Evolutionary conservation across 495 filamentous ascomycete genomes (phyloP), one percentile per base, ranked within the genome.

Genomic region (Niebla homalea): DNA sequence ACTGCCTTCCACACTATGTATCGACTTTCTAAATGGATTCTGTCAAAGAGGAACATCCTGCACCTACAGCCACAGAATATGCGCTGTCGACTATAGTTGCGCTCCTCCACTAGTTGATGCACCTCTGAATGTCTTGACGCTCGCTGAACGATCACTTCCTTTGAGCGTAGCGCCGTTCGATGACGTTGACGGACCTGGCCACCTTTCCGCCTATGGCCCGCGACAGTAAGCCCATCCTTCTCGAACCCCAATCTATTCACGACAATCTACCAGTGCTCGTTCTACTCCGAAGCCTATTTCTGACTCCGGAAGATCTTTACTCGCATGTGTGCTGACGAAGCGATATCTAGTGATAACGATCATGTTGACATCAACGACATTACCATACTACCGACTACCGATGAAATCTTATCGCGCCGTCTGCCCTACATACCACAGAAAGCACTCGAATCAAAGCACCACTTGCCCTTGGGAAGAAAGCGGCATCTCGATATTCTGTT

Each of bases 401-500:
- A 62, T 42, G 60, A 62, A 21, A 58, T 60, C 4, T 36, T 62
- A 10, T 53, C 43, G 26, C 16, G 12, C 16, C 48, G 58, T 10
- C 35, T 36, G 25, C 58, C 60, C 0, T 62, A 52, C 21, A 51
- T 62, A 47, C 58, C 60, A 8, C 25, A 15, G 5, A 62, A 62
- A 50, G 51, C 52, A 21, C 37, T 35, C 12, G 39, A 39, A 12
- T 22, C 41, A 14, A 15, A n/a, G 1, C 50, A 56, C 32, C 55
- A 55, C 29, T 45, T 57, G 16, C 48, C 35, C 16, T 25, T 25
- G 22, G 60, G 60, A 15, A 36, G 38, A 39, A 38, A 49, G 36
- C 46, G 60, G 21, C 55, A 56, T 23, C 32, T 60, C 4, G 60
- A 62, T 47, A 49, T 51, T 7, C 48, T 59, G 12, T 62, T 62